These are phyloP conservation scores for Hemisphaericaspora xylofermentans DNA, from an alignment of 1,139 yeast genomes.

Conservation along the genomic window DNA sequence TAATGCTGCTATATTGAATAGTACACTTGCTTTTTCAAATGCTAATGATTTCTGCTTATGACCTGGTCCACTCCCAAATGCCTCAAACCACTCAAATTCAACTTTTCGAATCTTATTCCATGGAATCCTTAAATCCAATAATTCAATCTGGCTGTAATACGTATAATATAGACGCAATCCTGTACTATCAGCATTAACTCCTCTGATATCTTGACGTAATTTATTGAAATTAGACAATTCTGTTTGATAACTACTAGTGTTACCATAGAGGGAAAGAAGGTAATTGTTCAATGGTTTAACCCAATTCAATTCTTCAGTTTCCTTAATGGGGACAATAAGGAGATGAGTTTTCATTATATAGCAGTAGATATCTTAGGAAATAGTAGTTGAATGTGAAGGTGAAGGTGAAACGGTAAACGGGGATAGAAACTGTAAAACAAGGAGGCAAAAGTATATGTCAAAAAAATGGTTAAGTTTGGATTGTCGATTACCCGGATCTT, in stretches of 20 bases:
- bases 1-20: conserved; percentile 59
- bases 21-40: conserved; percentile 83
- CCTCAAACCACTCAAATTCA: conserved; percentile 80
- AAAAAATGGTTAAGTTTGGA: too few species aligned
- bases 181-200: conserved; percentile 51
- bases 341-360: conserved; percentile 36
- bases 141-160: conserved; percentile 82
- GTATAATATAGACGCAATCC: conserved; percentile 56
- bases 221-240: conserved; percentile 59
- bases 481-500: too few species aligned
- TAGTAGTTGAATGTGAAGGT: neutral
- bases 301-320: conserved; percentile 69
- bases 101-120: conserved; percentile 56
- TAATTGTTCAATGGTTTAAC: conserved; percentile 57
- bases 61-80: conserved; percentile 46
- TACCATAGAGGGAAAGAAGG: conserved; percentile 64
- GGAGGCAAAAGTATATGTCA: too few species aligned
- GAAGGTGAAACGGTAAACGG: neutral
- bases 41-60: conserved; percentile 60
- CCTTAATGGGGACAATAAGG: conserved; percentile 45
- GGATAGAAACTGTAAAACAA: neutral
- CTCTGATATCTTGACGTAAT: conserved; percentile 61
- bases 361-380: neutral
- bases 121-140: conserved; percentile 75
- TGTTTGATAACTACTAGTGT: conserved; percentile 52